A percentile compares a stretch with the other conserved stretches of the same genome.
phyloP scores from a whole-genome alignment of 225 moss, liverwort and hornwort species.

The Bryum argenteum region DNA sequence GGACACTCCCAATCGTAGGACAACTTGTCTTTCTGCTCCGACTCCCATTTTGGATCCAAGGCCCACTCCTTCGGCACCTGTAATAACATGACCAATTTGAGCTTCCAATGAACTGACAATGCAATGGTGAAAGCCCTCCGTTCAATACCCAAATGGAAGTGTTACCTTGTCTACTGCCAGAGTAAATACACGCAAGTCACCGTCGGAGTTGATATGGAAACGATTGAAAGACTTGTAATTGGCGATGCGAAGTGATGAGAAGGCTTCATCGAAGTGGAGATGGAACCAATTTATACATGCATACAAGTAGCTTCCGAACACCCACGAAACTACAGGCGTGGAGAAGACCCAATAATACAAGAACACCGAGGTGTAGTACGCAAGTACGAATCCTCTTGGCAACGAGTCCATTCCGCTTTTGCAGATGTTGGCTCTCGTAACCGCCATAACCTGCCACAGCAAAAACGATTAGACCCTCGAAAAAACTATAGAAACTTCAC shows the following conservation, averaged over 20 bases:
- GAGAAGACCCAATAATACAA: conserved; percentile 99
- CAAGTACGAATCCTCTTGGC: conserved; percentile 82
- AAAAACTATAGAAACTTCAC: background rate
- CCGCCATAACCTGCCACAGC: conserved; percentile 88
- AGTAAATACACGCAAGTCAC: conserved; percentile 78
- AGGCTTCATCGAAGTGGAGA: conserved; percentile 99
- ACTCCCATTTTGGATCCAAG: conserved; percentile 89
- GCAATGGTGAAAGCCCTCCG: conserved; percentile 5
- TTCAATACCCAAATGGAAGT: background rate
- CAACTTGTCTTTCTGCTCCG: conserved; percentile 56
- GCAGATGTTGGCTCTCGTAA: conserved; percentile 89
- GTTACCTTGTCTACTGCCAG: conserved; percentile 86
- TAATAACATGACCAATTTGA: conserved; percentile 16
- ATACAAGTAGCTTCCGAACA: conserved; percentile 95
- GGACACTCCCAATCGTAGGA: conserved; percentile 79
- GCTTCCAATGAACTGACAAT: background rate
- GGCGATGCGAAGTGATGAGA: conserved; percentile 93
- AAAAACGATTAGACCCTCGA: conserved; percentile 1
- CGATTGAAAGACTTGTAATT: conserved; percentile 96
- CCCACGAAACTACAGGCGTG: conserved; percentile 91
- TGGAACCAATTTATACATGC: conserved; percentile 94
- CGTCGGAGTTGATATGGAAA: conserved; percentile 71
- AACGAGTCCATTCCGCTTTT: conserved; percentile 77
- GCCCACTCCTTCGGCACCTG: conserved; percentile 99
- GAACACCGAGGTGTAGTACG: conserved; percentile 91